These are phyloP conservation scores for Camellia lanceoleosa DNA, from an alignment of 148 eudicot genomes.

Conservation along the genomic window DNA sequence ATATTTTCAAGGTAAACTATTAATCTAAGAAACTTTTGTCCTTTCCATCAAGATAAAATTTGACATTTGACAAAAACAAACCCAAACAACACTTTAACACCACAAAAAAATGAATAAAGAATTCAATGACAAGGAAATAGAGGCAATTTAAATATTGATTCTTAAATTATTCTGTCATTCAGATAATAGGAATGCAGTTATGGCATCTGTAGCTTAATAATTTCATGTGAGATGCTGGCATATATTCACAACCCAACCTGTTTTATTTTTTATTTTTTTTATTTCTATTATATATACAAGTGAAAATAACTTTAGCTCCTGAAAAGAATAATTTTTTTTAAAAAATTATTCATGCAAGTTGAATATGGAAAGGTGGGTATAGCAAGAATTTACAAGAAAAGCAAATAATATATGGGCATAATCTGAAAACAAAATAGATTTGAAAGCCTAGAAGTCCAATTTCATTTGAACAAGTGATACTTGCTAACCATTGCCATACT, in stretches of 20 bases:
- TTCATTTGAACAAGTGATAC: no score
- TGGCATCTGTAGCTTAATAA: conserved; percentile 12
- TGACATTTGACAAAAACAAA: not conserved
- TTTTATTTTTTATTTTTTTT: not conserved
- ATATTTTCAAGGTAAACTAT: not conserved
- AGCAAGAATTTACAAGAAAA: not conserved
- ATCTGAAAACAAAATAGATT: not conserved
- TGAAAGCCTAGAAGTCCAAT: not conserved
- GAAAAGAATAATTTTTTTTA: not conserved
- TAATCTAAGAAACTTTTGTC: not conserved
- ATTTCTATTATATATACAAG: not conserved
- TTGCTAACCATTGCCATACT: no score
- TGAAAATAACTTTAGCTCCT: not conserved
- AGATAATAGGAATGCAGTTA: not conserved
- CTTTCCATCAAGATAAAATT: not conserved
- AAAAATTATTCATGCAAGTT: not conserved
- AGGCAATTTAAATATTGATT: not conserved
- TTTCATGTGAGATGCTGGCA: not conserved
- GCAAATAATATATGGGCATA: not conserved
- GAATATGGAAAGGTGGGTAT: not conserved
- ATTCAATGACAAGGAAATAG: not conserved
- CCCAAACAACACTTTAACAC: not conserved
- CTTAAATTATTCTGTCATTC: conserved; percentile 1
- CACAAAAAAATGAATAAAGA: not conserved
- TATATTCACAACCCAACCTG: conserved; percentile 7